phyloP scores from a whole-genome alignment of 495 filamentous ascomycete genomes.

The Rusavskia elegans region DNA sequence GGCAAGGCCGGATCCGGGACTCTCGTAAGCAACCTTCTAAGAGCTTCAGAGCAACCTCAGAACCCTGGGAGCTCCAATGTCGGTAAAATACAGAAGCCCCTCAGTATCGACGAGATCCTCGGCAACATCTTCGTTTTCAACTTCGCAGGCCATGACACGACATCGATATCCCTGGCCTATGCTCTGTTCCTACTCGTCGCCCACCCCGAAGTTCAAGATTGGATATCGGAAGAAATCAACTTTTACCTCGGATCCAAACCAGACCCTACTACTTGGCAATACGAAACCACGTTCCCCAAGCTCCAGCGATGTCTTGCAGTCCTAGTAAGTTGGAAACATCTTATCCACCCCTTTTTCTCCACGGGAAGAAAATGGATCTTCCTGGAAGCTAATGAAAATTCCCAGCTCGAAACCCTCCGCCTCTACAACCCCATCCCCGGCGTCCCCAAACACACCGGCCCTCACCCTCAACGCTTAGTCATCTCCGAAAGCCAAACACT shows the following conservation, averaged over 20 bases:
- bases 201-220: constrained; percentile 24
- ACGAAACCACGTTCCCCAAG: constrained; percentile 19
- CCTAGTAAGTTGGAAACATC: constrained; percentile 17
- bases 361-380: background rate
- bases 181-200: constrained; percentile 25
- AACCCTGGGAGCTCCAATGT: background rate
- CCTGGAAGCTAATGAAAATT: background rate
- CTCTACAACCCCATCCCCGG: constrained; percentile 22
- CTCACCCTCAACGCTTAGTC: constrained; percentile 6
- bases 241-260: constrained; percentile 18
- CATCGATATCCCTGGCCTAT: constrained; percentile 27
- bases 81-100: constrained; percentile 2
- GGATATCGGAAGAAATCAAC: constrained; percentile 22
- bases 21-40: constrained; percentile 9
- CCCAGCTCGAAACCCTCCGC: constrained; percentile 26
- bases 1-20: background rate
- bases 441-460: constrained; percentile 21
- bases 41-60: constrained; percentile 7
- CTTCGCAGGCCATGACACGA: constrained; percentile 36
- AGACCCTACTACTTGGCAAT: constrained; percentile 21
- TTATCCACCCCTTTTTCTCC: background rate
- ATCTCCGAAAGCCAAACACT: constrained; percentile 7
- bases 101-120: constrained; percentile 25
- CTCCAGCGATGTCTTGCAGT: constrained; percentile 20
- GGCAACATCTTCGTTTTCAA: constrained; percentile 35